phyloP scores from a whole-genome alignment of 441 rosid genomes.

The Adansonia madagascariensis region DNA sequence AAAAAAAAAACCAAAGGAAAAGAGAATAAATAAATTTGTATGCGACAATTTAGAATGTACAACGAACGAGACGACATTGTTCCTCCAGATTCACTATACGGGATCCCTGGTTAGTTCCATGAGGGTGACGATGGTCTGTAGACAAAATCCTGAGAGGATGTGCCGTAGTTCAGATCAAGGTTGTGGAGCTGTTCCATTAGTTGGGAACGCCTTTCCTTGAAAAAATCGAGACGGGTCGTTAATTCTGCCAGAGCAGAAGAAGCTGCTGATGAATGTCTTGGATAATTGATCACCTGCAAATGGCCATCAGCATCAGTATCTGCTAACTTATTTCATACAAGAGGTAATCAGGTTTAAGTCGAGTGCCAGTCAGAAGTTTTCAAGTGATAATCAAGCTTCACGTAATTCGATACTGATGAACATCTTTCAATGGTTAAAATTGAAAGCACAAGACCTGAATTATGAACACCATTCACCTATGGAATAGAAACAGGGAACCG shows the following conservation, averaged over 20 bases:
- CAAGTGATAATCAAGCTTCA: not conserved
- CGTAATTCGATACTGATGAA: not conserved
- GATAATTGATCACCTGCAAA: conserved; percentile 64
- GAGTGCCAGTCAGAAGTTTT: not conserved
- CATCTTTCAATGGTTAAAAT: not conserved
- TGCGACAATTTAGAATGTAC: conserved; percentile 60
- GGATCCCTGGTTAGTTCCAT: conserved; percentile 56
- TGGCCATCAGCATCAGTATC: not conserved
- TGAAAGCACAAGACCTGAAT: not conserved
- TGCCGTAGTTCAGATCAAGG: conserved; percentile 80
- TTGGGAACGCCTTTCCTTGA: conserved; percentile 94
- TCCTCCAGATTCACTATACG: conserved; percentile 14
- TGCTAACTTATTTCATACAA: not conserved
- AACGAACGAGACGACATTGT: conserved; percentile 34
- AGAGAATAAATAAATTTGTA: conserved; percentile 31
- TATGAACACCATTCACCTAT: not conserved
- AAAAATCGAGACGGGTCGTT: conserved; percentile 89
- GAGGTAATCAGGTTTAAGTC: not conserved
- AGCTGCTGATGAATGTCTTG: conserved; percentile 75
- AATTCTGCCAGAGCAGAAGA: conserved; percentile 88
- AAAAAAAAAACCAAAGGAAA: not conserved
- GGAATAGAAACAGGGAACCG: not conserved
- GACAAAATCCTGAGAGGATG: conserved; percentile 76
- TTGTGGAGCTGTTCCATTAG: conserved; percentile 94
- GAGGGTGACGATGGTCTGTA: conserved; percentile 88